Evolutionary conservation across 768 basidiomycete species (phyloP).

Genomic region (Calocera cornea): DNA sequence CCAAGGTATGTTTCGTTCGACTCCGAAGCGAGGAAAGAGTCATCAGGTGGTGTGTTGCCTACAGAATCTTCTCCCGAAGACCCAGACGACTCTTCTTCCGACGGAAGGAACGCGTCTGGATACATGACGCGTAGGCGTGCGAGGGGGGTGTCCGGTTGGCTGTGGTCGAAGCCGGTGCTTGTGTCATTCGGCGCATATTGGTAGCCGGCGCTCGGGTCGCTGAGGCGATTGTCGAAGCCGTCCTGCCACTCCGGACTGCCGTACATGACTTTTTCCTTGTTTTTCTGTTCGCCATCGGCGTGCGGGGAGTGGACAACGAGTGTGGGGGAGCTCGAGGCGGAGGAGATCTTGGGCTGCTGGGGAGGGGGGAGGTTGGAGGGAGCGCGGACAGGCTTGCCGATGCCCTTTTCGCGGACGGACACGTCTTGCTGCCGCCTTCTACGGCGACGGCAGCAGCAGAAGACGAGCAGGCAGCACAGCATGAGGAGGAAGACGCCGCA

Average conservation of each 20-base stretch:
- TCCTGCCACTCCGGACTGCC: not conserved
- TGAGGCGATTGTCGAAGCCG: not conserved
- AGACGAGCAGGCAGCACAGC: conserved; percentile 7
- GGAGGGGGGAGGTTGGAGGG: not conserved
- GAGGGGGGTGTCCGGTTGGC: not conserved
- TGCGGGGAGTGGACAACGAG: not conserved
- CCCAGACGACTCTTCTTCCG: not conserved
- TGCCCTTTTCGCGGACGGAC: not conserved
- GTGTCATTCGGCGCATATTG: no score
- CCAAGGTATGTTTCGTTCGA: not conserved
- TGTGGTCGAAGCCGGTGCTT: no score
- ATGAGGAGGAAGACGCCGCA: conserved; percentile 7
- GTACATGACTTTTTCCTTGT: not conserved
- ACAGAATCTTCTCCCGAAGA: no score
- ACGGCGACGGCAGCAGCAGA: conserved; percentile 8
- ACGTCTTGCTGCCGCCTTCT: not conserved
- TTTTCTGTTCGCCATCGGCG: not conserved
- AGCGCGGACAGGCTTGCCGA: not conserved
- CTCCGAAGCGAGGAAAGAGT: not conserved
- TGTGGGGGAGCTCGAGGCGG: not conserved
- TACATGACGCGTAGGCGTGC: not conserved
- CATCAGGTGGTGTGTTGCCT: not conserved
- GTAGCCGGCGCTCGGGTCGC: no score
- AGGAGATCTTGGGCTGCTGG: not conserved
- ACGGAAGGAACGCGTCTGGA: not conserved